Conservation (phyloP, 2,329 filamentous ascomycete genomes). For the Pyrenochaeta sp. region DNA sequence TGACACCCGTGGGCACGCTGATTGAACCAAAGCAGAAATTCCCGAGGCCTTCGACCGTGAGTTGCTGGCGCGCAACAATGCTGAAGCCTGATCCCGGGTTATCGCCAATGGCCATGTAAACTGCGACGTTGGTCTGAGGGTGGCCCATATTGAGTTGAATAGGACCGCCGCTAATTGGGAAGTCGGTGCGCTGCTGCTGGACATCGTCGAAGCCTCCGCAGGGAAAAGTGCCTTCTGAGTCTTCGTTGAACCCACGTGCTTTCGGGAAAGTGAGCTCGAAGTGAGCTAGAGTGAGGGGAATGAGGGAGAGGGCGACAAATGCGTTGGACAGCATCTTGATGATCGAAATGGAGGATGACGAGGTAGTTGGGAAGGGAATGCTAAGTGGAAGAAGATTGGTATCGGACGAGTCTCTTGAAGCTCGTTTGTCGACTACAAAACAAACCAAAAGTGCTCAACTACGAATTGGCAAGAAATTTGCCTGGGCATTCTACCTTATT, state of each 20-base stretch:
- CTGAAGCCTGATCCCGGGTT: conserved; percentile 70
- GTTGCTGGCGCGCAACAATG: conserved; percentile 69
- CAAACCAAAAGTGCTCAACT: neutral
- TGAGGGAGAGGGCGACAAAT: conserved; percentile 52
- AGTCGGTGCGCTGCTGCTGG: conserved; percentile 56
- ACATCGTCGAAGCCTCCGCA: conserved; percentile 61
- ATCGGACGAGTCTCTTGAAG: neutral
- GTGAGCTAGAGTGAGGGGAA: conserved; percentile 61
- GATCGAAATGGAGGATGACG: conserved; percentile 3
- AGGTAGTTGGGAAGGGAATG: neutral
- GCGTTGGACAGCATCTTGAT: conserved; percentile 43
- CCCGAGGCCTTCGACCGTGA: conserved; percentile 68
- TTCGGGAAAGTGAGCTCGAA: conserved; percentile 64
- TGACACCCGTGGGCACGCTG: conserved; percentile 60
- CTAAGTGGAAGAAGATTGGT: neutral
- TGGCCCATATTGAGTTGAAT: conserved; percentile 63
- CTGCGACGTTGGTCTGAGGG: conserved; percentile 60
- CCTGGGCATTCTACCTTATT: conserved; percentile 32
- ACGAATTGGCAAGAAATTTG: neutral
- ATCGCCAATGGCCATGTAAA: conserved; percentile 62
- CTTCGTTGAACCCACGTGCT: conserved; percentile 59
- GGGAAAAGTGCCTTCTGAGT: conserved; percentile 56
- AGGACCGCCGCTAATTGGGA: conserved; percentile 60
- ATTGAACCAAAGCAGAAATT: conserved; percentile 72
- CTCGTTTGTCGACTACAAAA: neutral